Percentiles rank a stretch among this genome's conserved stretches.
These are phyloP conservation scores for Tricholoma sp. DNA, from an alignment of 768 basidiomycete genomes.

Conservation along the genomic window DNA sequence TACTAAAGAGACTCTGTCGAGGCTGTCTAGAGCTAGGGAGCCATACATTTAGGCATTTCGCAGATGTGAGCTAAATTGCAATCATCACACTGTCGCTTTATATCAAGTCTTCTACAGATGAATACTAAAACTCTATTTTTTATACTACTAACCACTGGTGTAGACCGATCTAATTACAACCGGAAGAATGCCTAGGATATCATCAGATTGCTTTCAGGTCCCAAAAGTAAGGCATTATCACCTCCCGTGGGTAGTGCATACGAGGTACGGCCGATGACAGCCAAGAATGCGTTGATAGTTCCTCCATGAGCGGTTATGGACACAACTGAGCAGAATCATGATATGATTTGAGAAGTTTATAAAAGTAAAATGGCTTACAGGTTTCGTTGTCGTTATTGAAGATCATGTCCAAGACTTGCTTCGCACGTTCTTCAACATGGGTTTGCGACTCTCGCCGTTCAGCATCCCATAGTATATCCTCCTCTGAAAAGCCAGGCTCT, in stretches of 20 bases:
- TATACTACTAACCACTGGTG: neutral
- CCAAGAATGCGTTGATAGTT: slow-evolving; percentile 53
- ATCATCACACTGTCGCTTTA: too few species aligned
- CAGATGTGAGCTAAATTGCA: too few species aligned
- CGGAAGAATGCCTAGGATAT: slow-evolving; percentile 14
- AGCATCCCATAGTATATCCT: slow-evolving; percentile 56
- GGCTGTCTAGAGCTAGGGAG: too few species aligned
- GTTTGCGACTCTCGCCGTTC: slow-evolving; percentile 47
- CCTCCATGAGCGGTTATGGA: slow-evolving; percentile 66
- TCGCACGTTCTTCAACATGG: slow-evolving; percentile 45
- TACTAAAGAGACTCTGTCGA: too few species aligned
- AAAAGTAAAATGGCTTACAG: slow-evolving; percentile 34
- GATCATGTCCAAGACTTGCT: slow-evolving; percentile 46
- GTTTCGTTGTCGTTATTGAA: slow-evolving; percentile 41
- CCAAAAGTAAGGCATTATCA: slow-evolving; percentile 11
- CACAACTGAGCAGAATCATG: slow-evolving; percentile 38
- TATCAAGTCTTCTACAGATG: too few species aligned
- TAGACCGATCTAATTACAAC: slow-evolving; percentile 13
- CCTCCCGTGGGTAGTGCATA: slow-evolving; percentile 62
- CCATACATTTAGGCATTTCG: too few species aligned
- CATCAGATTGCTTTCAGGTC: neutral
- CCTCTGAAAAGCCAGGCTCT: slow-evolving; percentile 55
- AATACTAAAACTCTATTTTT: too few species aligned
- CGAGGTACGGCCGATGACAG: slow-evolving; percentile 35
- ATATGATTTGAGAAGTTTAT: neutral